These are phyloP conservation scores for Casuarina glauca DNA, from an alignment of 306 rosid genomes.

Conservation along the genomic window DNA sequence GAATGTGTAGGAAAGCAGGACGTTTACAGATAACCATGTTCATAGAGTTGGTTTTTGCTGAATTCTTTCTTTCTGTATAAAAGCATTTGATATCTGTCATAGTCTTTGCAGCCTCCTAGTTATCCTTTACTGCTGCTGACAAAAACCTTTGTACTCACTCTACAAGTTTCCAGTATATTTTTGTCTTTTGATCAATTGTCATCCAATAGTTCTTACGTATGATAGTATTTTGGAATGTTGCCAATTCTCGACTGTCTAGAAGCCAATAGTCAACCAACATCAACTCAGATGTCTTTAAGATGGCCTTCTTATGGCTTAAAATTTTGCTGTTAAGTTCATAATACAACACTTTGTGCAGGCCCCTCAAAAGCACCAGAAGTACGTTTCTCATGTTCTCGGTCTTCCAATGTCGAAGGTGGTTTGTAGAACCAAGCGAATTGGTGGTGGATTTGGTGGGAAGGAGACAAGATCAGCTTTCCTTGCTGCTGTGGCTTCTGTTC, in stretches of 20 bases:
- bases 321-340: not conserved
- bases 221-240: not conserved
- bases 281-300: not conserved
- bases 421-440: constrained; percentile 93
- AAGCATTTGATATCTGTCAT: not conserved
- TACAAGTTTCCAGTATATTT: not conserved
- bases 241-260: not conserved
- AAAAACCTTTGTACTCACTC: not conserved
- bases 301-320: constrained; percentile 4
- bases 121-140: not conserved
- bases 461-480: constrained; percentile 86
- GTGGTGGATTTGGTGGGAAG: constrained; percentile 99
- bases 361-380: constrained; percentile 95
- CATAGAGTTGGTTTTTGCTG: no score
- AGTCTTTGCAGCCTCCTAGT: not conserved
- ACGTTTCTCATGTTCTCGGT: constrained; percentile 81
- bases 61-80: not conserved
- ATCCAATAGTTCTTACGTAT: not conserved
- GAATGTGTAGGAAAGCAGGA: not conserved
- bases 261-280: not conserved
- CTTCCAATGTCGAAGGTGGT: constrained; percentile 94
- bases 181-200: not conserved
- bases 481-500: constrained; percentile 89
- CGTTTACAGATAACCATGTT: not conserved
- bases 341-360: constrained; percentile 53